Conservation (phyloP, 192 early-diverging fungal genomes). For the Rhizoclosmatium globosum region DNA sequence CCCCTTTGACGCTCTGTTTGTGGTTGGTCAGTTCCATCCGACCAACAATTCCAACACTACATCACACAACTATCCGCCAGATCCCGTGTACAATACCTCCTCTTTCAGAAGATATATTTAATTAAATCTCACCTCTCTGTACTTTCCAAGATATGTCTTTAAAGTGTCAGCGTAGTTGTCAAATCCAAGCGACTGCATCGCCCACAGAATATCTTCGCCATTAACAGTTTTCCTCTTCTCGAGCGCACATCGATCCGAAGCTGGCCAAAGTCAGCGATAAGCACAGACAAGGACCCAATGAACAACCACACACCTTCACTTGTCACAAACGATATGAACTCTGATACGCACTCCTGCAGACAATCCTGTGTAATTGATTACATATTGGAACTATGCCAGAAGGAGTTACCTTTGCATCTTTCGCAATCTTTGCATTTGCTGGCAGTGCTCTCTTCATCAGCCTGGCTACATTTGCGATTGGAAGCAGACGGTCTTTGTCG, state of each 20-base stretch:
- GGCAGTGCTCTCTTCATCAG: constrained; percentile 98
- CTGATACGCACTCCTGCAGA: constrained; percentile 95
- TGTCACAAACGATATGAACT: constrained; percentile 98
- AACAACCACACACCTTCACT: constrained; percentile 76
- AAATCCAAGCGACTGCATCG: constrained; percentile 97
- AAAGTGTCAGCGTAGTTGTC: constrained; percentile 94
- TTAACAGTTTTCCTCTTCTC: constrained; percentile 99
- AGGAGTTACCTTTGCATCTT: constrained; percentile 82
- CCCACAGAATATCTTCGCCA: constrained; percentile 98
- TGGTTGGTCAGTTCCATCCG: background rate
- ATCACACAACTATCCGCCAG: background rate
- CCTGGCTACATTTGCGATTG: constrained; percentile 92
- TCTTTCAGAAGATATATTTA: background rate
- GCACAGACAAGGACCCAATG: background rate
- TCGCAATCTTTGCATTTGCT: constrained; percentile 97
- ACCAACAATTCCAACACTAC: background rate
- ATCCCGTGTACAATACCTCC: background rate
- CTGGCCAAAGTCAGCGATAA: constrained; percentile 48
- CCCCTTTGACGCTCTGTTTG: background rate
- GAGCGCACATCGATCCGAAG: constrained; percentile 90
- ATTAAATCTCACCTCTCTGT: constrained; percentile 75
- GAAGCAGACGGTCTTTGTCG: constrained; percentile 90
- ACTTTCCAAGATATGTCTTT: constrained; percentile 89
- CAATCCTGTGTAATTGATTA: constrained; percentile 64
- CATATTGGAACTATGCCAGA: background rate